Base-by-base conservation (phyloP, 352 stramenopile genomes). In the Globisporangium orthogonon region DNA sequence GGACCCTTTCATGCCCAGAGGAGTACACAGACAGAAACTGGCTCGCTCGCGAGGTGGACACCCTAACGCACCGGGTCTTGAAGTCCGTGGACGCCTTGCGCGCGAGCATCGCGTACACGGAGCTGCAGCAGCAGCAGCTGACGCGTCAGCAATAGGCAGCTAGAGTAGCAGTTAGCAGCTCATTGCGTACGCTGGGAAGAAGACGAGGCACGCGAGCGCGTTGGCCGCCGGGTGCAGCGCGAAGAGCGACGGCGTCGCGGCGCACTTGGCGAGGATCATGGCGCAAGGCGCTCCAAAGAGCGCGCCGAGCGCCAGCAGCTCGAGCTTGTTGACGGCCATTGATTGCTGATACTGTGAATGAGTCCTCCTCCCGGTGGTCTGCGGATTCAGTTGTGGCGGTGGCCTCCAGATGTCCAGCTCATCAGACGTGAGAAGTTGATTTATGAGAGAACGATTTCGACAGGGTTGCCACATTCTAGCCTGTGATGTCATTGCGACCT, bases 191-290 rank as follows among this genome's bases (percentile, higher is more conserved):
- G 76, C 50, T 33, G 78, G 78, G 53, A 81, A 84, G 64, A 76
- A 78, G 11, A 89, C 50, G 52, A 87, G 61, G 61, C 83, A 83
- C 35, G 76, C 74, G 50, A 89, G 46, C 33, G 79, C 69, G 44
- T 86, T 89, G 50, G 71, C 67, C 14, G 76, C 79, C 14, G 76
- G 79, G 62, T 89, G 79, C 47, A 82, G 56, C 5, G 79, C 71
- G 44, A 89, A 87, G 28, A 89, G 64, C 28, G 65, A 74, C 29
- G 71, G 70, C 10, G 65, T 60, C 5, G 55, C 35, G 23, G 53
- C 61, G 48, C 63, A 74, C 10, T 72, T 67, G 46, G 52, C 54
- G 50, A 89, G 52, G 62, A 89, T 86, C 41, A 60, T 65, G 56
- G 62, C 70, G 47, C 62, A 67, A 7, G 79, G 79, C 46, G 66